These are phyloP conservation scores for Hirsutella rhossiliensis DNA, from an alignment of 2,329 filamentous ascomycete species.

Conservation along the genomic window DNA sequence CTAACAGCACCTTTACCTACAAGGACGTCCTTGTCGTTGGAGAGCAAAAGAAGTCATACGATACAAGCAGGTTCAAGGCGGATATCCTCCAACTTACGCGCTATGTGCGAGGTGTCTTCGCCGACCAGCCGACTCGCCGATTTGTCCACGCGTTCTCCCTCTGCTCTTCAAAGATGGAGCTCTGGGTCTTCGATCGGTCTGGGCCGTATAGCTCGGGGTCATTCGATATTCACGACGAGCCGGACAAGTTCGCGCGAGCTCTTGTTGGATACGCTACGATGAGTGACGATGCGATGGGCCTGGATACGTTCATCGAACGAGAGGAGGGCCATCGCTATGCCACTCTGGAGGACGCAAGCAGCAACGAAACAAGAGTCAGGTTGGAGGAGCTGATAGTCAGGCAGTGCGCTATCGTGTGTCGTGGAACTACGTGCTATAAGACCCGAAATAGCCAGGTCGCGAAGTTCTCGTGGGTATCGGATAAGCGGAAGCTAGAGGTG, in stretches of 20 bases:
- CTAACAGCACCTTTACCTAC: too few species aligned
- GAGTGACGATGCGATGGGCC: too few species aligned
- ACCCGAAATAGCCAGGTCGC: conserved; percentile 4
- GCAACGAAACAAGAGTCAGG: background rate
- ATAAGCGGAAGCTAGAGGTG: conserved; percentile 5
- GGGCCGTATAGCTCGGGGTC: too few species aligned
- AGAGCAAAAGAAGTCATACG: conserved; percentile 9
- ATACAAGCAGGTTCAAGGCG: conserved; percentile 7
- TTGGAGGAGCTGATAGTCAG: too few species aligned
- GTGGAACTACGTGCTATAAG: conserved; percentile 7
- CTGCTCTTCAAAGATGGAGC: conserved; percentile 7
- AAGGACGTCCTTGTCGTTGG: conserved; percentile 10
- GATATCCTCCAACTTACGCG: conserved; percentile 8
- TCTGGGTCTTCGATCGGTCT: too few species aligned
- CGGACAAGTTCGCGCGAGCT: too few species aligned
- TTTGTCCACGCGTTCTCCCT: conserved; percentile 8
- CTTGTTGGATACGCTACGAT: too few species aligned
- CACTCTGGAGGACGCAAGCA: conserved; percentile 2
- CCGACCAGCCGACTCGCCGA: conserved; percentile 9
- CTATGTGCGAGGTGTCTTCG: too few species aligned
- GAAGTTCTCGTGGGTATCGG: conserved; percentile 7
- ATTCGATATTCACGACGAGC: too few species aligned
- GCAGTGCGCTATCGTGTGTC: too few species aligned
- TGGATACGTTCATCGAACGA: conserved; percentile 3
- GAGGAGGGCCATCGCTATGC: background rate